phyloP scores from a whole-genome alignment of 1,284 basidiomycete genomes.

The Xanthoconium separans region DNA sequence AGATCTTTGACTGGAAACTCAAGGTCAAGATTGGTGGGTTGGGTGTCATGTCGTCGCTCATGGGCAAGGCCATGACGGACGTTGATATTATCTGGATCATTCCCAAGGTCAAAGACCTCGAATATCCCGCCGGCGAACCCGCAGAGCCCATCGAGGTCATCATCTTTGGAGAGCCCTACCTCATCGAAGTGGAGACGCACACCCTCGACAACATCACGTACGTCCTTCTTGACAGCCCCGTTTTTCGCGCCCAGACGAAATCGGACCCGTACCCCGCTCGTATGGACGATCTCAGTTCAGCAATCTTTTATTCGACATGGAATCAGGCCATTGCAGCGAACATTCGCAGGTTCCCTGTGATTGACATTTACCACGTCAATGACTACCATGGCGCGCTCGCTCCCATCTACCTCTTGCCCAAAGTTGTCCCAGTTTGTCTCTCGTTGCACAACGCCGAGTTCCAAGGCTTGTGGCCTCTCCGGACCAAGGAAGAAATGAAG shows the following conservation, averaged over 20 bases:
- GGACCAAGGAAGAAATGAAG: slow-evolving; percentile 96
- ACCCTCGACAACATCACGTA: slow-evolving; percentile 91
- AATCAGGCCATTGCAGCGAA: slow-evolving; percentile 93
- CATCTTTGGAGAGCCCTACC: slow-evolving; percentile 92
- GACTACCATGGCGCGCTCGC: slow-evolving; percentile 92
- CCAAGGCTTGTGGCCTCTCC: slow-evolving; percentile 92
- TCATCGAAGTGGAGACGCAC: slow-evolving; percentile 93
- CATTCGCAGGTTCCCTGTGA: slow-evolving; percentile 77
- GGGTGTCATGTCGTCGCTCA: slow-evolving; percentile 93
- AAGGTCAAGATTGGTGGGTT: slow-evolving; percentile 97
- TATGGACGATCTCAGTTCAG: slow-evolving; percentile 93
- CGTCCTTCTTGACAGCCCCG: slow-evolving; percentile 88
- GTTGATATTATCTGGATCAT: slow-evolving; percentile 92
- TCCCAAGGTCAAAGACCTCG: slow-evolving; percentile 90
- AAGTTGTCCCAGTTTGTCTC: slow-evolving; percentile 84
- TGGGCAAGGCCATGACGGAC: slow-evolving; percentile 96
- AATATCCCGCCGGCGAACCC: slow-evolving; percentile 87
- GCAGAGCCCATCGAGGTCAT: slow-evolving; percentile 92
- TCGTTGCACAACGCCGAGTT: slow-evolving; percentile 97
- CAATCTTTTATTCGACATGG: slow-evolving; percentile 97
- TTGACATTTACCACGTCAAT: slow-evolving; percentile 89
- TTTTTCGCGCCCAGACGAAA: slow-evolving; percentile 94
- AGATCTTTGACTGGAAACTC: slow-evolving; percentile 93
- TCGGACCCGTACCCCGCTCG: slow-evolving; percentile 91
- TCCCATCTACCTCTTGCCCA: slow-evolving; percentile 86